A percentile compares a stretch with the other conserved stretches of the same genome.
Evolutionary conservation across 441 rosid genomes (phyloP).

Genomic region (Corymbia calophylla): DNA sequence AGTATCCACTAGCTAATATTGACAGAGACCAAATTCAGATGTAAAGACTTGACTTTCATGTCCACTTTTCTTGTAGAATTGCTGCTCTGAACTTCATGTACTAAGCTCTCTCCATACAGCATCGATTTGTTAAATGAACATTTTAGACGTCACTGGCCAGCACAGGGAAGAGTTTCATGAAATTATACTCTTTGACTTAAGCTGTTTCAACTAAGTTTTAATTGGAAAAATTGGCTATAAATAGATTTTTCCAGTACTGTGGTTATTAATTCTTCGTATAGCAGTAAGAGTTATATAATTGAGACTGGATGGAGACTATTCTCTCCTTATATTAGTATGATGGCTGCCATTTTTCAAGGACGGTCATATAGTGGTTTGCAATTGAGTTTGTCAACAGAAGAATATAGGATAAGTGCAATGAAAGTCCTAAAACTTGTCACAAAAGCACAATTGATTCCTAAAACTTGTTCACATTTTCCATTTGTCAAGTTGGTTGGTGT

Average conservation of each 20-base stretch:
- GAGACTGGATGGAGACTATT: background rate
- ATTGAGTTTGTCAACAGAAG: background rate
- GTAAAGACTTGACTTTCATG: background rate
- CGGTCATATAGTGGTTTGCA: background rate
- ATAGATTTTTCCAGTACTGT: background rate
- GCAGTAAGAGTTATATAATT: background rate
- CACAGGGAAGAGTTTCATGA: background rate
- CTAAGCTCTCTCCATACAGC: background rate
- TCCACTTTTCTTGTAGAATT: background rate
- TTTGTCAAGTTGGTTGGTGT: background rate
- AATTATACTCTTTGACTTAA: background rate
- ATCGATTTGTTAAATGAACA: background rate
- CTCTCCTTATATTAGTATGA: background rate
- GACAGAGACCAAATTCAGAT: background rate
- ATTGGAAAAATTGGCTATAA: background rate
- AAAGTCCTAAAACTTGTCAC: background rate
- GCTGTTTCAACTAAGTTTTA: background rate
- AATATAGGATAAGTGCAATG: background rate
- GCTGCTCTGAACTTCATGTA: background rate
- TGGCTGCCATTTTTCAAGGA: background rate
- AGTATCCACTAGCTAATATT: background rate
- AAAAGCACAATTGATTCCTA: accelerated
- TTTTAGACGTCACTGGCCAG: background rate
- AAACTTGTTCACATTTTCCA: background rate
- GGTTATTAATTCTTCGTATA: background rate